Conservation (phyloP, 1,139 yeast genomes). For the Suhomyces chickasaworum region DNA sequence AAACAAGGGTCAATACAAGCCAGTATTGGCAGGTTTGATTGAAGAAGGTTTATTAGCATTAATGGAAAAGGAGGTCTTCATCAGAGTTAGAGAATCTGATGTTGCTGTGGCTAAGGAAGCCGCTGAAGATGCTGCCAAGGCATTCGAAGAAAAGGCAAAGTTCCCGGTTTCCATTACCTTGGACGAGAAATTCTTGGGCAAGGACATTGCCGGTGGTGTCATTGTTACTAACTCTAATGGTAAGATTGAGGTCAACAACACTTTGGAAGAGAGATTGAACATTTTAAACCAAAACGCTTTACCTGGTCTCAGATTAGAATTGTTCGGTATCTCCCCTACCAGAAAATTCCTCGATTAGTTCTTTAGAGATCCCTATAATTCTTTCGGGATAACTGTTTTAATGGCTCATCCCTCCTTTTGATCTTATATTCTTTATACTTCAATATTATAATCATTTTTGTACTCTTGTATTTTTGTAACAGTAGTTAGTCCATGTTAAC, state of each 20-base stretch:
- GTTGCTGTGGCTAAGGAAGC: constrained; percentile 64
- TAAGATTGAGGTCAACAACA: constrained; percentile 86
- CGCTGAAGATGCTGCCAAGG: constrained; percentile 59
- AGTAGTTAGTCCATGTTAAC: no score
- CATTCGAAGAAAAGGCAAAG: constrained; percentile 60
- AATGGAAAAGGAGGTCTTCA: constrained; percentile 65
- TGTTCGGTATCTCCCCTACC: constrained; percentile 83
- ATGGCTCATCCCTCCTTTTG: background rate
- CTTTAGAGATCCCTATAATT: constrained; percentile 6
- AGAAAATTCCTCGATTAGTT: constrained; percentile 87
- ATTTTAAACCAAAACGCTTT: constrained; percentile 81
- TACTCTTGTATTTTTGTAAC: background rate
- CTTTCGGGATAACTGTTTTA: constrained; percentile 5
- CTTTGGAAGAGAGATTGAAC: constrained; percentile 90
- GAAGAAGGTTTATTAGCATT: constrained; percentile 80
- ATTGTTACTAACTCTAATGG: constrained; percentile 69
- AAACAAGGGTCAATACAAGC: constrained; percentile 58
- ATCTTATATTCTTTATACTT: constrained; percentile 5
- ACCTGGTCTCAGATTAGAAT: constrained; percentile 88
- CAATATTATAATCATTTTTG: background rate
- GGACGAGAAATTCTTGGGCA: constrained; percentile 59
- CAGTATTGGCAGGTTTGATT: constrained; percentile 72
- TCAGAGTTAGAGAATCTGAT: constrained; percentile 74
- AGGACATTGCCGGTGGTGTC: constrained; percentile 83
- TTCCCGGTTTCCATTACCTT: constrained; percentile 52